Conservation (phyloP, 768 basidiomycete species). For the Strobilomyces dryophilus region DNA sequence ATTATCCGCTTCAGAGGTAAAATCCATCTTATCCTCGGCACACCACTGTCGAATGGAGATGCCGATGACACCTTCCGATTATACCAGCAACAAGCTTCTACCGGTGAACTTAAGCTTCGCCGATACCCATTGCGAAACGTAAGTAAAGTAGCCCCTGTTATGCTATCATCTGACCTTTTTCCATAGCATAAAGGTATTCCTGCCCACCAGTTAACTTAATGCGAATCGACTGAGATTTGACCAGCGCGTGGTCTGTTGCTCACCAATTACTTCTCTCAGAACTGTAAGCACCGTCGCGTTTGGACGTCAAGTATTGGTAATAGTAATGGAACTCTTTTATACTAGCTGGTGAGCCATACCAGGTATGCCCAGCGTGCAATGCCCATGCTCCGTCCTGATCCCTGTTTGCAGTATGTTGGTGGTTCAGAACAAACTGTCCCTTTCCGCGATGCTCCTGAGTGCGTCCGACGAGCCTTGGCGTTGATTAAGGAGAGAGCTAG, state of each 20-base stretch:
- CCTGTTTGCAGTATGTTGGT: constrained; percentile 59
- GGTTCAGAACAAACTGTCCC: constrained; percentile 71
- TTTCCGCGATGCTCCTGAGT: constrained; percentile 52
- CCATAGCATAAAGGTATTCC: constrained; percentile 65
- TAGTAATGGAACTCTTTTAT: not conserved
- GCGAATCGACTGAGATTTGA: constrained; percentile 6
- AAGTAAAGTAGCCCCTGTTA: constrained; percentile 10
- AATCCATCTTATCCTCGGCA: constrained; percentile 52
- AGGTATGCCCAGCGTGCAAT: constrained; percentile 38
- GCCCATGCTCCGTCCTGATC: constrained; percentile 6
- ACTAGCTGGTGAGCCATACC: constrained; percentile 78
- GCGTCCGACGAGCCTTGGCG: constrained; percentile 53
- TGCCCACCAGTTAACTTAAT: not conserved
- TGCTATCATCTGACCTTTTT: constrained; percentile 8
- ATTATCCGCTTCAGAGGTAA: constrained; percentile 39
- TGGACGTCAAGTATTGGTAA: not conserved
- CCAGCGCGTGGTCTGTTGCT: constrained; percentile 66
- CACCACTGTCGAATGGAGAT: constrained; percentile 32
- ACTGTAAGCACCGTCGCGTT: constrained; percentile 46
- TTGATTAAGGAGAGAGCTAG: constrained; percentile 55
- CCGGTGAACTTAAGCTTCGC: constrained; percentile 56
- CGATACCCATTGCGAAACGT: constrained; percentile 71
- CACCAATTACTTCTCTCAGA: constrained; percentile 84
- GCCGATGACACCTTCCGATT: constrained; percentile 57
- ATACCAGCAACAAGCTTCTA: constrained; percentile 63